phyloP scores from a whole-genome alignment of 768 basidiomycete species.

The Coprinellus micaceus region DNA sequence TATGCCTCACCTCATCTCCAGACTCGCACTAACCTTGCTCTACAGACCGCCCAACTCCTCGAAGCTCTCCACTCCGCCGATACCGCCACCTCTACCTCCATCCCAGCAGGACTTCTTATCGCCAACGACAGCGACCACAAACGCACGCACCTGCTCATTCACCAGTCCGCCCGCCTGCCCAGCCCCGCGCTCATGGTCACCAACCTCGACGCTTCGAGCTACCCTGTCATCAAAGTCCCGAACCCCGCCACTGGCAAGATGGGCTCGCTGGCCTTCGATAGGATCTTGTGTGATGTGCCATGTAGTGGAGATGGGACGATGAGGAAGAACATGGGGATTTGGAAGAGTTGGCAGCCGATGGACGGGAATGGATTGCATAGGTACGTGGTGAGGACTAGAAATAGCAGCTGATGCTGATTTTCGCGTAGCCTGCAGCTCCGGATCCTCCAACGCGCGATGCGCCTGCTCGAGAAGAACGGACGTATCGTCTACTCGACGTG shows the following conservation, averaged over 20 bases:
- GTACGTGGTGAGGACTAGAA: too few relatives aligned
- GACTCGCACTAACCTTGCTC: neutral
- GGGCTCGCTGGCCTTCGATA: slow-evolving; percentile 74
- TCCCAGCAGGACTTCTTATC: slow-evolving; percentile 81
- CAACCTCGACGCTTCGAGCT: slow-evolving; percentile 90
- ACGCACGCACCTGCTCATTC: slow-evolving; percentile 93
- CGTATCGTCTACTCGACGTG: slow-evolving; percentile 98
- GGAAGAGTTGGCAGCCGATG: slow-evolving; percentile 86
- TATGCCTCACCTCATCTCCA: neutral
- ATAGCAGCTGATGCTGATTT: too few relatives aligned
- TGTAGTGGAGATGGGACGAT: slow-evolving; percentile 97
- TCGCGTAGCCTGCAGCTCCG: slow-evolving; percentile 90
- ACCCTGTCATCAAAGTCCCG: slow-evolving; percentile 61
- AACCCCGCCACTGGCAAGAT: slow-evolving; percentile 31
- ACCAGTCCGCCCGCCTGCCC: slow-evolving; percentile 92
- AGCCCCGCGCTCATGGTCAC: slow-evolving; percentile 92
- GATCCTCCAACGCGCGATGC: slow-evolving; percentile 91
- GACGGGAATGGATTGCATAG: slow-evolving; percentile 90
- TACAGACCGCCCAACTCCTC: slow-evolving; percentile 88
- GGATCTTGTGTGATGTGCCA: slow-evolving; percentile 95
- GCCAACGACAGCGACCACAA: slow-evolving; percentile 96
- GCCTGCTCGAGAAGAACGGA: slow-evolving; percentile 62
- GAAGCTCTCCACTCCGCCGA: slow-evolving; percentile 89
- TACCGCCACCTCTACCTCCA: slow-evolving; percentile 56
- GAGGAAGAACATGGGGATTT: slow-evolving; percentile 91